Conservation (phyloP, 2,329 filamentous ascomycete genomes). For the Apiospora malaysiana region DNA sequence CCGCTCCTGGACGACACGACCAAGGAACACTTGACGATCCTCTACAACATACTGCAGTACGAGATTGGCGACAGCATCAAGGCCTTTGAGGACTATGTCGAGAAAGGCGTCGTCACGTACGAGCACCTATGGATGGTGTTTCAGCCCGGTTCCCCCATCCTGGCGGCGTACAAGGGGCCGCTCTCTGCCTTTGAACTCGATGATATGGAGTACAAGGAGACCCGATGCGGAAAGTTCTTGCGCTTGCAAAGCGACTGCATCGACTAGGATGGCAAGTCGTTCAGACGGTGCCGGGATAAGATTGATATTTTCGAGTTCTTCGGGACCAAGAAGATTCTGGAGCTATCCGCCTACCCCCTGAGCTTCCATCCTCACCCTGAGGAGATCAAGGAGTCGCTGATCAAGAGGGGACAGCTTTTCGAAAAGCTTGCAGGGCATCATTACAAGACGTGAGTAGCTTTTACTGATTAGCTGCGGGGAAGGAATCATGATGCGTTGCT, state of each 20-base stretch:
- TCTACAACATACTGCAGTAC: conserved; percentile 53
- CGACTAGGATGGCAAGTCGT: conserved; percentile 54
- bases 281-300: conserved; percentile 40
- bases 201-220: conserved; percentile 44
- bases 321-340: conserved; percentile 51
- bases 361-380: conserved; percentile 49
- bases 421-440: conserved; percentile 52
- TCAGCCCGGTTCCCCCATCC: conserved; percentile 48
- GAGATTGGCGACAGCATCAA: conserved; percentile 59
- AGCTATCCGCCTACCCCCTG: conserved; percentile 51
- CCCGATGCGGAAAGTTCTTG: conserved; percentile 46
- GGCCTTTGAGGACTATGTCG: conserved; percentile 55
- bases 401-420: conserved; percentile 50
- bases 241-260: conserved; percentile 48
- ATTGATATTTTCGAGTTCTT: conserved; percentile 40
- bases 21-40: conserved; percentile 52
- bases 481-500: neutral
- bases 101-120: conserved; percentile 59
- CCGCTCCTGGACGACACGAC: conserved; percentile 49
- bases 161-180: conserved; percentile 44
- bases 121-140: conserved; percentile 61
- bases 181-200: conserved; percentile 47
- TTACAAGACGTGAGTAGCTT: conserved; percentile 50
- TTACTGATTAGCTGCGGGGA: neutral
- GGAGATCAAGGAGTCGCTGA: conserved; percentile 41